A percentile compares a stretch with the other conserved stretches of the same genome.
These are phyloP conservation scores for Cutaneotrichosporon sp. DNA, from an alignment of 1,284 basidiomycete species.

Conservation along the genomic window DNA sequence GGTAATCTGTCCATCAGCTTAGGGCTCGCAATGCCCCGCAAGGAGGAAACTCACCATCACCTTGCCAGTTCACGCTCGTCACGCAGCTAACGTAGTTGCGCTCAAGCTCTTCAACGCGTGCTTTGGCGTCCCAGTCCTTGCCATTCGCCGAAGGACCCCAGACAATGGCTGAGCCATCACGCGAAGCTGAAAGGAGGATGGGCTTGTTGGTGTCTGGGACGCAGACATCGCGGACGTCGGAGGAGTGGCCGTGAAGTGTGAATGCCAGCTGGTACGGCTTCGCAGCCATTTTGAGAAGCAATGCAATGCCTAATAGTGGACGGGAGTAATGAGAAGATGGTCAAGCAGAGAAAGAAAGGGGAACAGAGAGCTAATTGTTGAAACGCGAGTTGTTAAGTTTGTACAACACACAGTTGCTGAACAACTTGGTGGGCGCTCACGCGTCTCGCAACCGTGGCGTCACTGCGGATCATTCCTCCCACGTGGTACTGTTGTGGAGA, in stretches of 20 bases:
- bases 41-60: constrained; percentile 40
- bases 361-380: too few species aligned
- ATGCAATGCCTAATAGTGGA: too few species aligned
- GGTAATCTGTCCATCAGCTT: constrained; percentile 58
- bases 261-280: constrained; percentile 70
- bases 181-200: constrained; percentile 72
- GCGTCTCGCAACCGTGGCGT: too few species aligned
- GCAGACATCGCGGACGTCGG: constrained; percentile 40
- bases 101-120: constrained; percentile 75
- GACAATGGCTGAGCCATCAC: constrained; percentile 80
- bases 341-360: background rate
- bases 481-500: too few species aligned
- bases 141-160: constrained; percentile 63
- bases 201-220: constrained; percentile 28
- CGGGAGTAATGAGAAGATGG: background rate
- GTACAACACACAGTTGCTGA: too few species aligned
- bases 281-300: constrained; percentile 10
- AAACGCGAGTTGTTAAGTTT: too few species aligned
- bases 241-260: constrained; percentile 55
- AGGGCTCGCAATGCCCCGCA: too few species aligned
- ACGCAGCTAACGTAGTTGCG: constrained; percentile 58
- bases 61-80: constrained; percentile 28
- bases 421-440: too few species aligned
- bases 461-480: too few species aligned
- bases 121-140: constrained; percentile 63